Base-by-base conservation (phyloP, 331 rosid genomes). In the Rosa hybrid region DNA sequence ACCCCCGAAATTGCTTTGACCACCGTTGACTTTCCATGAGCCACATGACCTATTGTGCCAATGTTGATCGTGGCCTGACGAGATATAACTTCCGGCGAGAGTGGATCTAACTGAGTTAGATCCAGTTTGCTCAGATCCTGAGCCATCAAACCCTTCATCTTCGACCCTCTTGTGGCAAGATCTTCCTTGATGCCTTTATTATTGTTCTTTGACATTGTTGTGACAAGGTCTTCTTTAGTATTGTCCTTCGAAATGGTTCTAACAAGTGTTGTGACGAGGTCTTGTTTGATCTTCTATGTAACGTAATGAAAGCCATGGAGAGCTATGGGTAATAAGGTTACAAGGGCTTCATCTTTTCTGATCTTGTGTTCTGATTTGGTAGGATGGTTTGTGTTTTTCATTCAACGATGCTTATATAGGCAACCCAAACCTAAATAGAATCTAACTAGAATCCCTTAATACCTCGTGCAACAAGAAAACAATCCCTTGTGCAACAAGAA, bases 121-220 rank as follows among this genome's bases (percentile, higher is more conserved):
- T 62, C 68, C 68, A 62, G 39, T 21, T 23, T 62, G 68, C 17
- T 62, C 68, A 62, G 68, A 12, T 62, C 68, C 39, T 62, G 68
- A 62, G 68, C 39, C 68, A 62, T 25, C 39, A 62, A 25, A 2
- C 17, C 18, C 68, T 62, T 23, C 67, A 60, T 60, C 17, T 62
- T 62, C 17, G 7, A 57, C 63, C n/a, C 25, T 25, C 17, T 10
- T 25, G 68, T 25, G 39, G 30, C 68, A 12, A 23, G 17, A 62
- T 25, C 39, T 12, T 62, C 64, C 64, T 0, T 57, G 9, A 4
- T 9, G 5, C 23, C 60, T 18, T 5, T 54, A 18, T 5, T 54
- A 1, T 54, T 54, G 9, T 54, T n/a, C 64, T 8, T 7, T 1
- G 21, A 54, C n/a, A 57, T 21, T 56, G 23, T 56, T 20, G 64